Conservation (phyloP, 148 eudicot genomes). For the Drosera capensis region DNA sequence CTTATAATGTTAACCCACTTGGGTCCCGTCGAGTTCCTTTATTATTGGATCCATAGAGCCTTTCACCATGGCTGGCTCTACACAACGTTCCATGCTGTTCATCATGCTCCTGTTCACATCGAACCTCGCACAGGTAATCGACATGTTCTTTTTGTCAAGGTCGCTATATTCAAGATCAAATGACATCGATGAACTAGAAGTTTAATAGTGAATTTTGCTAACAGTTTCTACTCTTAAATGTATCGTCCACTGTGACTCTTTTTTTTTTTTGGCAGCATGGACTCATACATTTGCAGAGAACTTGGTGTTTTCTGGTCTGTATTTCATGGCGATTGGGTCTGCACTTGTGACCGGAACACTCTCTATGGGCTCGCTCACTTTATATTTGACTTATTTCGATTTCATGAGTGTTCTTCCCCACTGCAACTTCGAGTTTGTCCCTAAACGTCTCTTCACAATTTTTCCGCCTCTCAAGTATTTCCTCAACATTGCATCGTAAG, state of each 20-base stretch:
- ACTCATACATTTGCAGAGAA: constrained; percentile 72
- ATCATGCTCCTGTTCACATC: constrained; percentile 45
- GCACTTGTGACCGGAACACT: constrained; percentile 7
- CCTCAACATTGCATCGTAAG: constrained; percentile 68
- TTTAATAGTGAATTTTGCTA: neutral
- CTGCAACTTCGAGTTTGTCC: constrained; percentile 63
- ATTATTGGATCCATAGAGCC: constrained; percentile 50
- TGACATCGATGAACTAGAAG: neutral
- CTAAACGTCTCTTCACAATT: constrained; percentile 28
- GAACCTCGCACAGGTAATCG: constrained; percentile 31
- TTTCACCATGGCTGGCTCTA: constrained; percentile 50
- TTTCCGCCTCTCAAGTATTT: constrained; percentile 70
- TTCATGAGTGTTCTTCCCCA: constrained; percentile 70
- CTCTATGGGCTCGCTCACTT: constrained; percentile 11
- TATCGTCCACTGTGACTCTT: neutral
- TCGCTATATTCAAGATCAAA: neutral
- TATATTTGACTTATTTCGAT: constrained; percentile 37
- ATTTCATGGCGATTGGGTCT: constrained; percentile 35
- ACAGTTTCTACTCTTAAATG: neutral
- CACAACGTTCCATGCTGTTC: constrained; percentile 52
- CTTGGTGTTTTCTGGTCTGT: constrained; percentile 32
- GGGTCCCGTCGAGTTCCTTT: constrained; percentile 51
- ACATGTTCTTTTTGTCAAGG: neutral
- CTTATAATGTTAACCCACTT: constrained; percentile 22
- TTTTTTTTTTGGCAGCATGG: constrained; percentile 28